Conservation (phyloP, 306 rosid genomes). For the Chamaecrista fasciculata region DNA sequence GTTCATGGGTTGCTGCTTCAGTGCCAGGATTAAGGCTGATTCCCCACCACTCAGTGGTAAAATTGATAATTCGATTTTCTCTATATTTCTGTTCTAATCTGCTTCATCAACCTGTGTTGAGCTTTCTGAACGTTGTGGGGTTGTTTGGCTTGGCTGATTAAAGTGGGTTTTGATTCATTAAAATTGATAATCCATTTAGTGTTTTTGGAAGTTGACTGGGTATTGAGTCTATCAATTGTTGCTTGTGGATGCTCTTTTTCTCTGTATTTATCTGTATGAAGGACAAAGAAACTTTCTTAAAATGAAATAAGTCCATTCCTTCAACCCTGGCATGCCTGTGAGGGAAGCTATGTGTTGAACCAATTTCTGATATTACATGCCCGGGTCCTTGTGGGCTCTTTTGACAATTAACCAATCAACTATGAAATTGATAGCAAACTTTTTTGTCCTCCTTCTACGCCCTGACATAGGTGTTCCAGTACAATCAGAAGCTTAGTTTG, state of each 20-base stretch:
- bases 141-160: no score
- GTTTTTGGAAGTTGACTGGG: not conserved
- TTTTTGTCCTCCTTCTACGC: no score
- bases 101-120: constrained; percentile 1
- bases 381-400: no score
- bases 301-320: not conserved
- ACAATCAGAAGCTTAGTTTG: no score
- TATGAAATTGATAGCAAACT: no score
- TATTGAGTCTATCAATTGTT: not conserved
- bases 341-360: no score
- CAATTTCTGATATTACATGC: no score
- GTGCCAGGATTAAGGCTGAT: constrained; percentile 88
- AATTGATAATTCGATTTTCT: no score
- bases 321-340: no score
- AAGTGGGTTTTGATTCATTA: constrained; percentile 12
- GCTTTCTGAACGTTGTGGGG: no score
- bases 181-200: not conserved
- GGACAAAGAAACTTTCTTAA: constrained; percentile 18
- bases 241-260: not conserved
- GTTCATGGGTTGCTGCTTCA: constrained; percentile 82
- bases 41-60: constrained; percentile 79
- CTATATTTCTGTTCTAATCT: constrained; percentile 27
- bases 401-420: no score
- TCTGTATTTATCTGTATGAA: constrained; percentile 16
- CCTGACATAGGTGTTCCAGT: no score